Evolutionary conservation across 305 asterid genomes (phyloP), one percentile per base, ranked within the genome.

Genomic region (Stenogyne calaminthoides): DNA sequence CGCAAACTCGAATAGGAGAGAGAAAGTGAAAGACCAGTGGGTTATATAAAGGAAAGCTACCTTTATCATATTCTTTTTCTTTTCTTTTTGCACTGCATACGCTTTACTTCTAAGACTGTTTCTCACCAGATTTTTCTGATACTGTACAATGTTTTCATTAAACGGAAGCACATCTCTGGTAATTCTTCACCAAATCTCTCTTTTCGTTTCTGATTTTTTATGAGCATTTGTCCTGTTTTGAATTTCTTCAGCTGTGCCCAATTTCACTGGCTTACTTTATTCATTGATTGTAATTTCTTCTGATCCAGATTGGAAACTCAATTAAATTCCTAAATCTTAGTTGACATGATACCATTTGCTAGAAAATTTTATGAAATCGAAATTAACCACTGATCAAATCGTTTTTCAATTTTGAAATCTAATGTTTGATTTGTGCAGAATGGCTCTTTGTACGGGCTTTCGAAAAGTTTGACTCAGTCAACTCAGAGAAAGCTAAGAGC

Each of bases 391-490:
- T 37, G 42, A 57, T 49, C 56, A 36, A 15, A 18, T 51, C 37
- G 0, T 7, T 69, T 27, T 67, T 34, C 40, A 10, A 3, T 63
- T 9, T 71, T 34, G 37, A 32, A 69, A 70, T 80, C 57, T 61
- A 69, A 22, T 14, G 67, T 73, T 69, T 67, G 60, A 27, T 81
- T 72, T 72, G 6, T 54, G 75, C 88, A 94, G 99, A 85, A 69
- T 54, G 85, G 85, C 68, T 70, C 93, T 44, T 63, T 91, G 54
- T 79, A 76, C 63, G 93, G 97, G 70, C 87, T 86, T 57, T 86
- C 92, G 39, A 87, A 75, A 64, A 71, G 85, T 75, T 79, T 81
- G 79, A 12, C 81, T 11, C 85, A 74, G 76, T 79, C 80, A 76
- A 12, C 81, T 11, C 85, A 74, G 76, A 79, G 88, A 65, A 85